Base-by-base conservation (phyloP, 805 yeast genomes). In the Teunomyces gatunensis region DNA sequence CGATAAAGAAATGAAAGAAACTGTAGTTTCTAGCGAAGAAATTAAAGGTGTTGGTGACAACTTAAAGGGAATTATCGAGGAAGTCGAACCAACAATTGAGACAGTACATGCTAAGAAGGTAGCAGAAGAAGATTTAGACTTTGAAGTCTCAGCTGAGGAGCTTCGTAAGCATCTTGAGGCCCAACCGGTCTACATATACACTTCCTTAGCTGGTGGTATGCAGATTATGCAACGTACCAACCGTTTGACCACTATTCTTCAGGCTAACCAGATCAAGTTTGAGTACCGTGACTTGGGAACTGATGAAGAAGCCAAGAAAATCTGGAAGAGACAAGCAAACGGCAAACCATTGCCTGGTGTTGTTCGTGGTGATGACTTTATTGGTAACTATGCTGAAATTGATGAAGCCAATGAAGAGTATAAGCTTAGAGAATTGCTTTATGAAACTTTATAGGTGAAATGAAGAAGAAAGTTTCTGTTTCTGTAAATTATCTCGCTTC, bases 151-250 rank as follows among this genome's bases (percentile, higher is more conserved):
- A 6, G 70, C 75, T 5, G 77, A 71, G 50, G 78, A 73, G 45
- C 55, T 71, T 40, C 69, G 74, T 42, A 67, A 68, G 54, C 75
- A 73, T 52, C 58, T 72, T 42, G 70, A 72, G 50, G 58, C 74
- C n/a, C 70, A 63, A 48, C 91, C 94, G 2, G 83, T 89, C 18
- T 89, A 81, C 63, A 63, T 90, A 21, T 89, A 75, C 68, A 90
- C 97, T 0, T 91, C 97, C 0, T 72, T 89, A 39, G 92, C 96
- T 0, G 95, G 96, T 23, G 95, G 94, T 1, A 84, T 82, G 77
- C 87, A 85, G 62, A 81, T 91, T 64, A 80, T 84, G 53, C 78
- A 85, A 12, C 74, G 91, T 56, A 89, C 96, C 12, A 87, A 86
- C 58, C 73, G 95, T 47, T 67, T 91, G 48, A 79, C 78, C 10